Evolutionary conservation across 192 early-diverging fungal genomes (phyloP), one percentile per base, ranked within the genome.

Genomic region (Gamsiella multidivaricata): DNA sequence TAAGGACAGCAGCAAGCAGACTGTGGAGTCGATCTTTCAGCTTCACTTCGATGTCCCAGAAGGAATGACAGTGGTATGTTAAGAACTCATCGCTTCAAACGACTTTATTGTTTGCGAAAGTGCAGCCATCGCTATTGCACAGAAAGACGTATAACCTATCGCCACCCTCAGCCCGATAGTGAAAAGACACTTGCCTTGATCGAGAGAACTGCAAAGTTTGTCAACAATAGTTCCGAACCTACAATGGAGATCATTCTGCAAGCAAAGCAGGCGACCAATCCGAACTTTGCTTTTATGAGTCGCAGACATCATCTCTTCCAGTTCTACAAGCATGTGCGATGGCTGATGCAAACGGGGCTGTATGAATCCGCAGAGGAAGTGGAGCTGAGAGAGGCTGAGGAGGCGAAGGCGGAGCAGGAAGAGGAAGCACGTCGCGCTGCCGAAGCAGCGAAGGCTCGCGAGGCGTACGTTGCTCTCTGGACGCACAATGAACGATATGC

Each of bases 161-260:
- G n/a, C n/a, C n/a, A n/a, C n/a, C n/a, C 43, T 64, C 9, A 86
- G 81, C 93, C 93, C 7, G 63, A 59, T 18, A 86, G 84, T 11
- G 72, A 85, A 55, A 63, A 88, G 37, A 82, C 88, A 33, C 85
- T 88, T 54, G 86, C 83, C n/a, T 82, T 93, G 41, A 91, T 94
- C 32, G 90, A 93, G 61, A 79, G 82, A 31, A 92, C 91, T 0
- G 91, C 92, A 12, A 83, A 84, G 60, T 91, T 94, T 70, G 81
- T 94, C 41, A 78, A 84, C 46, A 72, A 83, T 52, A 64, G 81
- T 61, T 65, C 74, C 20, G 79, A 87, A 42, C 80, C 92, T 1
- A 85, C 88, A 25, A 86, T 90, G 81, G 92, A 94, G 70, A 86
- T 93, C 45, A 64, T 86, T 32, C 84, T 94, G 25, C 90, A 94